A percentile compares a stretch with the other conserved stretches of the same genome.
These are phyloP conservation scores for Phytophthora agathidicida DNA, from an alignment of 352 stramenopile species.

Conservation along the genomic window DNA sequence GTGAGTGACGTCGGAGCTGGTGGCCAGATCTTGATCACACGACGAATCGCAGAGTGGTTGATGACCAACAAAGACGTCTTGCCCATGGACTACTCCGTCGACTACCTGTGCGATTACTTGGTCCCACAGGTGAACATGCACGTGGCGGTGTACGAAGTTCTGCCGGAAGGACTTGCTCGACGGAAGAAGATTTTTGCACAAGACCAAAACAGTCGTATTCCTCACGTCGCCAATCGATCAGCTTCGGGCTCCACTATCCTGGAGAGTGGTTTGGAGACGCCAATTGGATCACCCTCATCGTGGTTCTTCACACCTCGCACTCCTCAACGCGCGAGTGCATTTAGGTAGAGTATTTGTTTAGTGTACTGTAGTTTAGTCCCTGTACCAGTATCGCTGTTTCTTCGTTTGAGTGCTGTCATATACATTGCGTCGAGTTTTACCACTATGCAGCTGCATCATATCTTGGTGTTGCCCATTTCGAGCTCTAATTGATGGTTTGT, in stretches of 20 bases:
- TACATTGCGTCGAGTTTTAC: conserved; percentile 10
- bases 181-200: conserved; percentile 42
- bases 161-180: conserved; percentile 30
- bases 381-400: conserved; percentile 8
- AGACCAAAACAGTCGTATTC: conserved; percentile 35
- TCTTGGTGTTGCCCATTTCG: conserved; percentile 7
- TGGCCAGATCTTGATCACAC: conserved; percentile 58
- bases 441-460: too few relatives aligned
- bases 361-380: conserved; percentile 13
- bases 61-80: conserved; percentile 43
- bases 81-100: conserved; percentile 35
- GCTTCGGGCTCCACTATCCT: conserved; percentile 29
- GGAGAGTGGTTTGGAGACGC: conserved; percentile 30
- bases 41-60: conserved; percentile 54
- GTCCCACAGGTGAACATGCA: conserved; percentile 40
- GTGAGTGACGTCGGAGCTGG: conserved; percentile 55
- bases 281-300: conserved; percentile 23
- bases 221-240: conserved; percentile 24
- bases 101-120: conserved; percentile 44
- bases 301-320: conserved; percentile 36
- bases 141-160: conserved; percentile 44
- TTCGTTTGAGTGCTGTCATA: conserved; percentile 7
- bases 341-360: conserved; percentile 9
- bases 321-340: conserved; percentile 9
- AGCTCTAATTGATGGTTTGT: conserved; percentile 19